A percentile compares a stretch with the other conserved stretches of the same genome.
Conservation (phyloP, 306 rosid species). For the Hippophae tibetana region DNA sequence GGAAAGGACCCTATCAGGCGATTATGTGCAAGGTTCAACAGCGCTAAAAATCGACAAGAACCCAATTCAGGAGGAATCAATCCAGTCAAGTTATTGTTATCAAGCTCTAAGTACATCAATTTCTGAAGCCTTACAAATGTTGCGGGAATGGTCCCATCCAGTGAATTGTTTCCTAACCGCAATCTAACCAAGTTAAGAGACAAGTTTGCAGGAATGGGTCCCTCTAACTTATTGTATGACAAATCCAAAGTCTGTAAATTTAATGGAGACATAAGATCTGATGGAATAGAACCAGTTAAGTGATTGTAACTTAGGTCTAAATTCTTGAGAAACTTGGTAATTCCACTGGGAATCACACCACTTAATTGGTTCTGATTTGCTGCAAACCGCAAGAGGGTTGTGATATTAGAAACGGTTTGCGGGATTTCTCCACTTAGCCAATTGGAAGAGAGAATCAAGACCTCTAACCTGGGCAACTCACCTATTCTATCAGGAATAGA, state of each 20-base stretch:
- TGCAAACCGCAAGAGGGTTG: slow-evolving; percentile 49
- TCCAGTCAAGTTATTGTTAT: slow-evolving; percentile 39
- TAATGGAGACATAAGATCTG: slow-evolving; percentile 33
- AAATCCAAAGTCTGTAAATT: slow-evolving; percentile 47
- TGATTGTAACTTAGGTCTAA: slow-evolving; percentile 62
- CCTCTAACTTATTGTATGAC: slow-evolving; percentile 36
- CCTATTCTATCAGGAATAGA: slow-evolving; percentile 36
- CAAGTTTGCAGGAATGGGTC: slow-evolving; percentile 34
- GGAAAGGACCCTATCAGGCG: slow-evolving; percentile 44
- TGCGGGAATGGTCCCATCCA: slow-evolving; percentile 36
- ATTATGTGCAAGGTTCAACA: slow-evolving; percentile 65
- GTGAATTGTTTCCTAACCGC: slow-evolving; percentile 54
- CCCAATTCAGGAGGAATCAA: slow-evolving; percentile 36
- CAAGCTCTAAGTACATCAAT: slow-evolving; percentile 58
- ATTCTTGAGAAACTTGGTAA: slow-evolving; percentile 31
- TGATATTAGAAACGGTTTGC: slow-evolving; percentile 21
- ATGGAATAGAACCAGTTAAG: slow-evolving; percentile 37
- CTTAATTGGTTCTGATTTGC: slow-evolving; percentile 39
- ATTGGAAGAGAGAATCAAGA: slow-evolving; percentile 56
- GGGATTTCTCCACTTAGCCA: slow-evolving; percentile 39
- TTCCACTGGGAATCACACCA: slow-evolving; percentile 43
- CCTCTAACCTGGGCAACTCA: slow-evolving; percentile 42
- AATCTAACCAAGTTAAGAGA: slow-evolving; percentile 45
- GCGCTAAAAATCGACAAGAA: slow-evolving; percentile 35
- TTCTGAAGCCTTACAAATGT: slow-evolving; percentile 1